Evolutionary conservation across 2,329 filamentous ascomycete species (phyloP).

Genomic region (Peltaster fructicola): DNA sequence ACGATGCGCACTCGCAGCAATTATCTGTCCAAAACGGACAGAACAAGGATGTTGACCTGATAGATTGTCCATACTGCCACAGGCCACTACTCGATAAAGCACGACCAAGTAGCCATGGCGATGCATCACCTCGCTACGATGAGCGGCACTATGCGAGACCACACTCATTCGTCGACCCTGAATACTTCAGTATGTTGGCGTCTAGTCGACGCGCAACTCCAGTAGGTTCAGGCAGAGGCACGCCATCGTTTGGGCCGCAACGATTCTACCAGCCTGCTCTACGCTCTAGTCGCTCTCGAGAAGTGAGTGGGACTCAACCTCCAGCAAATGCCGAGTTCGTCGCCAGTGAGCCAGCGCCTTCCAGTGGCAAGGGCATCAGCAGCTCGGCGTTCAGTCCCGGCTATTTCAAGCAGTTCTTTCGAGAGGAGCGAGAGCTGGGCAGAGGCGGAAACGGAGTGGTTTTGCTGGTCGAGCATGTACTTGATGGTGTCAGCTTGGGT

Average conservation of each 20-base stretch:
- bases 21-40: too few species aligned
- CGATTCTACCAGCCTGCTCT: slow-evolving; percentile 25
- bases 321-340: slow-evolving; percentile 35
- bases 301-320: slow-evolving; percentile 16
- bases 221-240: slow-evolving; percentile 22
- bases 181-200: slow-evolving; percentile 89
- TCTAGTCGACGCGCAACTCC: slow-evolving; percentile 27
- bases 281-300: slow-evolving; percentile 16
- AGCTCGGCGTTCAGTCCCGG: slow-evolving; percentile 75
- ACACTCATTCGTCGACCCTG: slow-evolving; percentile 56
- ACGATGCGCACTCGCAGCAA: slow-evolving; percentile 67
- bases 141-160: neutral
- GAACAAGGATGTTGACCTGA: slow-evolving; percentile 46
- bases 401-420: slow-evolving; percentile 87
- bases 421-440: slow-evolving; percentile 71
- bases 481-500: slow-evolving; percentile 75
- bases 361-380: slow-evolving; percentile 50
- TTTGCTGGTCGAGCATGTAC: slow-evolving; percentile 75
- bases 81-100: slow-evolving; percentile 42
- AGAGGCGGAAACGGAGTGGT: slow-evolving; percentile 90
- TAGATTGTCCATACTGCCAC: slow-evolving; percentile 83
- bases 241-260: slow-evolving; percentile 20
- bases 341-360: slow-evolving; percentile 24
- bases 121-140: neutral
- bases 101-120: slow-evolving; percentile 2